A percentile compares a stretch with the other conserved stretches of the same genome.
phyloP scores from a whole-genome alignment of 352 stramenopile species.

The Thalassiosira ordinaria region DNA sequence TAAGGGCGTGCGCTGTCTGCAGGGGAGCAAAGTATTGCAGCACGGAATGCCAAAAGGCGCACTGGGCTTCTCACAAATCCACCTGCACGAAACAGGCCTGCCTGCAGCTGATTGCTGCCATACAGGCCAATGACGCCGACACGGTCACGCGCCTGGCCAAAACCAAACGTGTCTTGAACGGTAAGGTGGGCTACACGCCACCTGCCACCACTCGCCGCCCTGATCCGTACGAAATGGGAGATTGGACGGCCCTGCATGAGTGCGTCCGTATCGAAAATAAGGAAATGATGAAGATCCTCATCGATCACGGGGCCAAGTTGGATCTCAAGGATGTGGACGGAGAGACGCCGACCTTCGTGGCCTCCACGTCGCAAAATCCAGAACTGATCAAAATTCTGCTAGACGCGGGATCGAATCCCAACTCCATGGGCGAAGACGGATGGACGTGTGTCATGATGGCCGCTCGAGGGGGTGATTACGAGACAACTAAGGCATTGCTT shows the following conservation, averaged over 20 bases:
- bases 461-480: neutral
- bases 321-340: constrained; percentile 19
- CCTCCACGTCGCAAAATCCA: neutral
- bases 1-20: constrained; percentile 8
- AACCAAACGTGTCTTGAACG: constrained; percentile 18
- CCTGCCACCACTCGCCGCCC: neutral
- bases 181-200: constrained; percentile 7
- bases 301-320: constrained; percentile 1
- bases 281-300: constrained; percentile 16
- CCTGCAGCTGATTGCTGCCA: constrained; percentile 7
- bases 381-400: constrained; percentile 21
- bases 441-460: constrained; percentile 35
- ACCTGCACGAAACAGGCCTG: neutral
- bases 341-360: constrained; percentile 24
- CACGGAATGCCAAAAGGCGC: neutral
- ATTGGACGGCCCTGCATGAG: constrained; percentile 20
- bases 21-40: neutral
- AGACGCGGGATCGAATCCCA: constrained; percentile 5
- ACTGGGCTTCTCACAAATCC: constrained; percentile 10
- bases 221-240: neutral
- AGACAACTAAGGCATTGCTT: constrained; percentile 4
- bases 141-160: constrained; percentile 17
- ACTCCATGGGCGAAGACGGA: constrained; percentile 9
- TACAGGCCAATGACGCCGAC: constrained; percentile 6
- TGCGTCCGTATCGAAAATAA: constrained; percentile 6